Evolutionary conservation across 2,329 filamentous ascomycete genomes (phyloP), one percentile per base, ranked within the genome.

Genomic region (Pseudophaeomoniella oleicola): DNA sequence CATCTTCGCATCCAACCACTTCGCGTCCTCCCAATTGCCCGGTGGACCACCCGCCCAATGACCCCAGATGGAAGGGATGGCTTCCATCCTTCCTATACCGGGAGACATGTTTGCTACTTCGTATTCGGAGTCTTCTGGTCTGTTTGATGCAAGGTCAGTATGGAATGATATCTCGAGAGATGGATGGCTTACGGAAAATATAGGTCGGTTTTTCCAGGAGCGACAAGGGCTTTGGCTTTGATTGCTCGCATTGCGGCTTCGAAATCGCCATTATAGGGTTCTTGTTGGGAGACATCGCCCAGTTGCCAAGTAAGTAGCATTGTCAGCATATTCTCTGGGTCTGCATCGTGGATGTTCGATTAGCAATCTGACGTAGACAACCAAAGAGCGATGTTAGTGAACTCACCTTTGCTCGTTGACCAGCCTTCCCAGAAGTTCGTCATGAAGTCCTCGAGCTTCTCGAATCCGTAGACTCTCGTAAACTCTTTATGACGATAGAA

Each of bases 301-400:
- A 71, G 66, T 53, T 88, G 81, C 83, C 83, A 90, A 0, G 81
- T 86, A 19, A 79, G 69, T 3, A 85, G 60, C 81, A 86, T 85
- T 1, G 70, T 68, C 1, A 86, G 61, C 51, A 86, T 62, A 42
- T 86, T 83, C 45, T 84, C 79, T 0, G 81, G 80, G 45, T 85
- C 78, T 66, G 46, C n/a, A n/a, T n/a, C n/a, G n/a, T 16, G 5
- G 16, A 5, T 5, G 16, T n/a, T 6, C 6, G n/a, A n/a, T 6
- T 6, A 27, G 22, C n/a, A 9, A 27, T 27, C n/a, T 6, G 6
- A 27, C 6, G 22, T 9, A 27, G n/a, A n/a, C 6, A 27, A 27
- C 9, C 9, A 27, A n/a, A 27, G 22, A 27, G 22, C 6, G 22
- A 27, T 6, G n/a, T 6, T 9, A 27, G 11, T 30, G 17, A 30